A percentile compares a stretch with the other conserved stretches of the same genome.
These are phyloP conservation scores for Neonectria punicea DNA, from an alignment of 2,329 filamentous ascomycete genomes.

Conservation along the genomic window DNA sequence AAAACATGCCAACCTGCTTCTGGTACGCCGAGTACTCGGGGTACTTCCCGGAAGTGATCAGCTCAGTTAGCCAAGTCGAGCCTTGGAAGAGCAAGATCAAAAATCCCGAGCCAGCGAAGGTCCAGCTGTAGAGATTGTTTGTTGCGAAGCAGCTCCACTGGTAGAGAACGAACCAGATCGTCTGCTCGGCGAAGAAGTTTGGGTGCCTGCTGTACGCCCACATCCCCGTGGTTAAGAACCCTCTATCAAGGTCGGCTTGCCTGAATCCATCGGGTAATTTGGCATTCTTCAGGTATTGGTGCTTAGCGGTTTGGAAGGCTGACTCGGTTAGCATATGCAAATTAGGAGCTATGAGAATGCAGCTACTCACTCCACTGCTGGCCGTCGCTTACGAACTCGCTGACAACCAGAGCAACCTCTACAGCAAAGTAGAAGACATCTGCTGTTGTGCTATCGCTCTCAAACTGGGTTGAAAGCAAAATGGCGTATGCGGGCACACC, in stretches of 20 bases:
- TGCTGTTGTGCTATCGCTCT: slow-evolving; percentile 56
- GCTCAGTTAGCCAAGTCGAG: slow-evolving; percentile 89
- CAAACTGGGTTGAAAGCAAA: slow-evolving; percentile 75
- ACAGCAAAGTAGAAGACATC: slow-evolving; percentile 61
- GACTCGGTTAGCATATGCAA: slow-evolving; percentile 15
- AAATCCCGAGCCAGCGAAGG: slow-evolving; percentile 72
- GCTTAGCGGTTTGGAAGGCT: slow-evolving; percentile 86
- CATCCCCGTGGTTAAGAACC: slow-evolving; percentile 85
- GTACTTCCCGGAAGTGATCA: slow-evolving; percentile 84
- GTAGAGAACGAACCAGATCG: slow-evolving; percentile 89
- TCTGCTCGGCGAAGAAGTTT: slow-evolving; percentile 93
- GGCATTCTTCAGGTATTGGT: slow-evolving; percentile 76
- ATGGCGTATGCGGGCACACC: slow-evolving; percentile 84
- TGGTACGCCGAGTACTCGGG: slow-evolving; percentile 89
- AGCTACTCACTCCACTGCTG: slow-evolving; percentile 82
- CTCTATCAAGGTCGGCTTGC: slow-evolving; percentile 84
- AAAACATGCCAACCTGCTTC: slow-evolving; percentile 81
- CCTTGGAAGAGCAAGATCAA: slow-evolving; percentile 88
- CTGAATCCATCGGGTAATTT: slow-evolving; percentile 74
- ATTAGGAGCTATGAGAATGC: background rate
- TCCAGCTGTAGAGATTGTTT: slow-evolving; percentile 80
- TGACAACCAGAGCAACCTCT: slow-evolving; percentile 62
- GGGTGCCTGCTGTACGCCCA: slow-evolving; percentile 93
- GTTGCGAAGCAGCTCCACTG: slow-evolving; percentile 86
- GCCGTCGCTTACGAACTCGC: slow-evolving; percentile 86